Percentiles rank a stretch among this genome's conserved stretches.
phyloP scores from a whole-genome alignment of 371 early-diverging fungal genomes.

The Caulochytrium protostelioides region DNA sequence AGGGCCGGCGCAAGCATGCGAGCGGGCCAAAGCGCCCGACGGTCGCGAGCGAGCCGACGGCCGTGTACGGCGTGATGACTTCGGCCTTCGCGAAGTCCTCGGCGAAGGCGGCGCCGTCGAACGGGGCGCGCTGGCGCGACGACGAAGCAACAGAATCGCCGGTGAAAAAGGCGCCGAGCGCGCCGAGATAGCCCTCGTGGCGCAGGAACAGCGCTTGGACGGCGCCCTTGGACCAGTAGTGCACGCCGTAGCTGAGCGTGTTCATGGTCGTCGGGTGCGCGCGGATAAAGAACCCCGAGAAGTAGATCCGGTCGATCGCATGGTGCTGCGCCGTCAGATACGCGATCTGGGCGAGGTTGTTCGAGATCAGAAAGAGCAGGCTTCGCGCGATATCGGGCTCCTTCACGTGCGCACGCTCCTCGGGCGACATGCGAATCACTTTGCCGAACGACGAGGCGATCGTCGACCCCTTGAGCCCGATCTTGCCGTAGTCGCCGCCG shows the following conservation, averaged over 20 bases:
- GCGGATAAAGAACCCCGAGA: constrained; percentile 89
- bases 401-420: constrained; percentile 33
- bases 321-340: constrained; percentile 84
- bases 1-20: too few species aligned
- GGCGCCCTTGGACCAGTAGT: constrained; percentile 87
- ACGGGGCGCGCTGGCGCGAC: constrained; percentile 1
- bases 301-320: constrained; percentile 72
- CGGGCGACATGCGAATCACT: constrained; percentile 56
- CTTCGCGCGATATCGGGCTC: constrained; percentile 68
- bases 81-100: constrained; percentile 1
- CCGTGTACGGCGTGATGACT: not conserved
- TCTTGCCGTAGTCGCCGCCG: constrained; percentile 36
- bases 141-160: too few species aligned
- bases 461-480: constrained; percentile 63
- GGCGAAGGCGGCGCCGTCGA: not conserved
- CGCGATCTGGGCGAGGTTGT: constrained; percentile 94
- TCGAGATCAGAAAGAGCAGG: constrained; percentile 29
- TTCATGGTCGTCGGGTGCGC: constrained; percentile 93
- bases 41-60: not conserved
- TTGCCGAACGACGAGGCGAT: constrained; percentile 91
- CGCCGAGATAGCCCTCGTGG: constrained; percentile 92
- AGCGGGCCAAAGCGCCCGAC: too few species aligned
- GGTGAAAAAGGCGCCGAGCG: constrained; percentile 64
- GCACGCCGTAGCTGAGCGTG: constrained; percentile 71
- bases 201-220: constrained; percentile 84